Evolutionary conservation across 2,329 filamentous ascomycete genomes (phyloP).

Genomic region (Apiospora arundinis): DNA sequence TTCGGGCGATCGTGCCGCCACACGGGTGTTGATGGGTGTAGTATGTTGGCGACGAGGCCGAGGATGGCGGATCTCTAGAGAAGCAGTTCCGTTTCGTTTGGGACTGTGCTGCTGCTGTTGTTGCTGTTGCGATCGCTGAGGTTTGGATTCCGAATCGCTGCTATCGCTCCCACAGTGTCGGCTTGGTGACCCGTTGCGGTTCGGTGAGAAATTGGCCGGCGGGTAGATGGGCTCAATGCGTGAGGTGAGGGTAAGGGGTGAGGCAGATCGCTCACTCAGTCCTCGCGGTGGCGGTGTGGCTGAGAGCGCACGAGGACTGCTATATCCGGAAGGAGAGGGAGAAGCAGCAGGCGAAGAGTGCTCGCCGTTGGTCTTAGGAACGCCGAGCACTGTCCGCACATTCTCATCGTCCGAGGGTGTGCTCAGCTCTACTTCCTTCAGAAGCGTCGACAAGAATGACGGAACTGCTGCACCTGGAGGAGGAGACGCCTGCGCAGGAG

Average conservation of each 20-base stretch:
- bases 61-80: slow-evolving; percentile 59
- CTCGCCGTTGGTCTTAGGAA: slow-evolving; percentile 40
- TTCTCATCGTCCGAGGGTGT: slow-evolving; percentile 64
- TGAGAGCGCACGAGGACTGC: slow-evolving; percentile 71
- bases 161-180: slow-evolving; percentile 46
- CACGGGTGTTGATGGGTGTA: slow-evolving; percentile 44
- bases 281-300: slow-evolving; percentile 72
- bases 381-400: slow-evolving; percentile 47
- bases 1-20: slow-evolving; percentile 58
- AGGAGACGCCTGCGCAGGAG: background rate
- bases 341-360: slow-evolving; percentile 71
- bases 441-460: slow-evolving; percentile 83
- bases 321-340: slow-evolving; percentile 67
- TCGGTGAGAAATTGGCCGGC: slow-evolving; percentile 60
- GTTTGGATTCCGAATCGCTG: slow-evolving; percentile 48
- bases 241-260: slow-evolving; percentile 70
- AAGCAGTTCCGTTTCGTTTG: slow-evolving; percentile 33
- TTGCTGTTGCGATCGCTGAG: slow-evolving; percentile 45
- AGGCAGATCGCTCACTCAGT: slow-evolving; percentile 67
- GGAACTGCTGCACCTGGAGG: slow-evolving; percentile 53
- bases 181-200: slow-evolving; percentile 33
- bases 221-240: slow-evolving; percentile 77
- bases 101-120: slow-evolving; percentile 31
- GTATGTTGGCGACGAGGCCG: slow-evolving; percentile 55
- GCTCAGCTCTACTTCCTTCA: slow-evolving; percentile 84